Conservation (phyloP, 495 filamentous ascomycete species). For the Penicillium parvum region DNA sequence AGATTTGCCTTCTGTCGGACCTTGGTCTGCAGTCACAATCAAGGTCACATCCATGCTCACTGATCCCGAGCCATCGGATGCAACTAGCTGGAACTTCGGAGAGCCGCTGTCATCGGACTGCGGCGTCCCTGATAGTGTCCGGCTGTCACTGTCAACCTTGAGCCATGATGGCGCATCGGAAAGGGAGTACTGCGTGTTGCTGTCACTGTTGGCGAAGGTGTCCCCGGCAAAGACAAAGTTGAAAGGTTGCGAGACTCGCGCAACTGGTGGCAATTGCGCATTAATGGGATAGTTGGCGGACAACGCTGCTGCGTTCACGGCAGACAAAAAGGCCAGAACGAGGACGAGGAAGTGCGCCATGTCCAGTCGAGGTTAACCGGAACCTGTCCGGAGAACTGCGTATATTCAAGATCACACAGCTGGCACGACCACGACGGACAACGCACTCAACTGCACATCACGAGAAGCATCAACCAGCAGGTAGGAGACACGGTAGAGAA, state of each 20-base stretch:
- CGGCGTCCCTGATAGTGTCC: constrained; percentile 64
- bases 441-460: constrained; percentile 8
- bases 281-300: constrained; percentile 65
- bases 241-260: constrained; percentile 59
- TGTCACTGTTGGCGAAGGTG: constrained; percentile 56
- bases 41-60: constrained; percentile 56
- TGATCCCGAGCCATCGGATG: constrained; percentile 56
- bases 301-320: constrained; percentile 39
- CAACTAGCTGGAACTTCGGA: constrained; percentile 53
- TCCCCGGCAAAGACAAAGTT: constrained; percentile 62
- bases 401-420: constrained; percentile 14
- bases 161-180: constrained; percentile 64
- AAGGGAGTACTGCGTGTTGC: constrained; percentile 57
- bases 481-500: constrained; percentile 12
- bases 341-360: constrained; percentile 32
- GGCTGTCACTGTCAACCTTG: constrained; percentile 54
- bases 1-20: constrained; percentile 45
- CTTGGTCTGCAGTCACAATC: constrained; percentile 53
- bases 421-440: constrained; percentile 12
- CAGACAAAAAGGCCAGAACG: constrained; percentile 29
- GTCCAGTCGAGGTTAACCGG: constrained; percentile 14
- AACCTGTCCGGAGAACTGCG: constrained; percentile 8
- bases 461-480: constrained; percentile 4
- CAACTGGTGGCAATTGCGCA: constrained; percentile 72
- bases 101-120: constrained; percentile 50